Evolutionary conservation across 2,329 filamentous ascomycete genomes (phyloP).

Genomic region (Fusarium fracticaudum): DNA sequence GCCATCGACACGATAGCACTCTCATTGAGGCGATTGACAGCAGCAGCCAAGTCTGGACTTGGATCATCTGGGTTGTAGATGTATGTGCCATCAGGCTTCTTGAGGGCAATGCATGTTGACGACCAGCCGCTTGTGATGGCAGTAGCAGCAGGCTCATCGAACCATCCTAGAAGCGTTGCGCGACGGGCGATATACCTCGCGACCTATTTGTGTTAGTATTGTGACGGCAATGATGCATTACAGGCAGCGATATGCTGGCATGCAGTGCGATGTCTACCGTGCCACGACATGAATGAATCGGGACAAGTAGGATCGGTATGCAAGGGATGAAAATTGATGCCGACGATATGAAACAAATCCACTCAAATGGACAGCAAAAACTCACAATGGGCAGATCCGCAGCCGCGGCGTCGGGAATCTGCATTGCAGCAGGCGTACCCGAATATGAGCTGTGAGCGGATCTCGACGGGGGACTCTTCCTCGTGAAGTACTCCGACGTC

Average conservation of each 20-base stretch:
- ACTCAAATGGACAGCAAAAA: background rate
- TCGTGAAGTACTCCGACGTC: slow-evolving; percentile 8
- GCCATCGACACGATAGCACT: slow-evolving; percentile 39
- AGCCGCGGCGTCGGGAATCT: slow-evolving; percentile 22
- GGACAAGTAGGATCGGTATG: background rate
- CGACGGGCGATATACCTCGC: slow-evolving; percentile 42
- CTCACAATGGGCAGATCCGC: slow-evolving; percentile 33
- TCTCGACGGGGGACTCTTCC: slow-evolving; percentile 16
- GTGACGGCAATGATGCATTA: background rate
- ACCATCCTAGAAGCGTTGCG: slow-evolving; percentile 41
- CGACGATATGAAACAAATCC: background rate
- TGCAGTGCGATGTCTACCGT: background rate
- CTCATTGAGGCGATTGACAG: slow-evolving; percentile 33
- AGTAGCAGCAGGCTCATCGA: slow-evolving; percentile 35
- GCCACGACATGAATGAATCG: background rate
- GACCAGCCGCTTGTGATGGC: slow-evolving; percentile 40
- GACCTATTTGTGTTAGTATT: slow-evolving; percentile 27
- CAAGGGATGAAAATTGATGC: background rate
- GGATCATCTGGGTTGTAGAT: slow-evolving; percentile 36
- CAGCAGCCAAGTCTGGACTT: slow-evolving; percentile 33
- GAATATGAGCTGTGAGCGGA: slow-evolving; percentile 37
- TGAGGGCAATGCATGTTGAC: slow-evolving; percentile 39
- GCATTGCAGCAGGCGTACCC: slow-evolving; percentile 36
- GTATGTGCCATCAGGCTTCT: slow-evolving; percentile 32
- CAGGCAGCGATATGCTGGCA: background rate